Evolutionary conservation across 805 yeast species (phyloP), one percentile per base, ranked within the genome.

Genomic region (Hanseniaspora meyeri): DNA sequence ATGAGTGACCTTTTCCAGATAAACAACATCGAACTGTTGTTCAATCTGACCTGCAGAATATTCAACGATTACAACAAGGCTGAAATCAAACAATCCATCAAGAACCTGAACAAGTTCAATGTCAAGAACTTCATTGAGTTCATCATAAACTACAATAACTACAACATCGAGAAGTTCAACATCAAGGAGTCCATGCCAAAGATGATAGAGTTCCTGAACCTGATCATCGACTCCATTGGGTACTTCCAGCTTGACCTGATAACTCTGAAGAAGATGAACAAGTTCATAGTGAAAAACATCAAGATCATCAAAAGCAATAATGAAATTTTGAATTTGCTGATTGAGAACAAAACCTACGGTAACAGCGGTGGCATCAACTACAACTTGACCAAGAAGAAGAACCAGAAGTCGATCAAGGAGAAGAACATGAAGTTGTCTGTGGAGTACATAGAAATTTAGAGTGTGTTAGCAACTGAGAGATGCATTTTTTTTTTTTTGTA

Each of bases 11-110:
- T 89, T 51, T 72, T 80, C 57, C 69, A 73, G 14, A 72, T 74
- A 12, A 79, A 77, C 31, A 79, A 79, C 61, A 82, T 78, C 48
- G 87, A 80, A 32, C 77, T 85, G 43, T 83, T 85, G 63, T 72
- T 75, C 54, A 95, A 85, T 63, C 74, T 83, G 7, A 78, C 88
- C 14, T 70, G 76, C 32, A 77, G 96, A 61, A 70, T 89, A 47
- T 70, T 78, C 45, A 82, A 77, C 58, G 93, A 86, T 59, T 84
- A 75, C 62, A 77, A 87, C 20, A 70, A 74, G 38, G 79, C 76
- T 34, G 79, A 76, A 39, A 81, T 85, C 60, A 82, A 84, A 39
- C 66, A 68, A 51, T 75, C 73, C 46, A 60, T 70, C 34, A 70
- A 72, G 58, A 60, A 64, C 9, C 58, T 67, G 54, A 66, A 63